phyloP scores from a whole-genome alignment of 2,329 filamentous ascomycete genomes.

The Chrysoporthe cubensis region DNA sequence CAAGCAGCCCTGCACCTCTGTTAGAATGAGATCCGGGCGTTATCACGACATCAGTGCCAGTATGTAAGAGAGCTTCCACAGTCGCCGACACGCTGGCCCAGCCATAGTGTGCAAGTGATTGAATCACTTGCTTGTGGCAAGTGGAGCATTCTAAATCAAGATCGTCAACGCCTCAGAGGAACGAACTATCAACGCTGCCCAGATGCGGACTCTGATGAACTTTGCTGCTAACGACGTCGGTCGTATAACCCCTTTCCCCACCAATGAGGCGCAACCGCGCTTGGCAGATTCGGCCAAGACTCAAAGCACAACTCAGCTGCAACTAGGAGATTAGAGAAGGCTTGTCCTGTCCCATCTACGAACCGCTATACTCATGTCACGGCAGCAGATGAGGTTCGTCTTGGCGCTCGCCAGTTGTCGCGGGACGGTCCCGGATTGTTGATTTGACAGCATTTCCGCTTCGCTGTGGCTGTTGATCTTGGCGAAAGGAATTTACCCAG shows the following conservation, averaged over 20 bases:
- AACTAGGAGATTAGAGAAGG: not conserved
- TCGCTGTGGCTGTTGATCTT: slow-evolving; percentile 10
- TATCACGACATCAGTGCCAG: not conserved
- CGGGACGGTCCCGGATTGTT: not conserved
- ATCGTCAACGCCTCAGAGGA: not conserved
- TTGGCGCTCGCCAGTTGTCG: slow-evolving; percentile 1
- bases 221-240: not conserved
- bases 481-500: slow-evolving; percentile 1
- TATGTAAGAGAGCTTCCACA: not conserved
- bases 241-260: not conserved
- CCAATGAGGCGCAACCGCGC: slow-evolving; percentile 16
- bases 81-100: not conserved
- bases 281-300: slow-evolving; percentile 11
- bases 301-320: not conserved
- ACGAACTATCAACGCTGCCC: not conserved
- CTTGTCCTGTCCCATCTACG: not conserved
- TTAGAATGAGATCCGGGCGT: not conserved
- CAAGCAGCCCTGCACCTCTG: slow-evolving; percentile 11
- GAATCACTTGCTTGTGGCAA: not conserved
- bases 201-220: not conserved
- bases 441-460: not conserved
- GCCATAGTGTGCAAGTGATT: not conserved
- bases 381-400: not conserved
- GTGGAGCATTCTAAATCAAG: not conserved
- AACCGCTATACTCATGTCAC: not conserved